A percentile compares a stretch with the other conserved stretches of the same genome.
Conservation (phyloP, 768 basidiomycete genomes). For the Lentinula detonsa region DNA sequence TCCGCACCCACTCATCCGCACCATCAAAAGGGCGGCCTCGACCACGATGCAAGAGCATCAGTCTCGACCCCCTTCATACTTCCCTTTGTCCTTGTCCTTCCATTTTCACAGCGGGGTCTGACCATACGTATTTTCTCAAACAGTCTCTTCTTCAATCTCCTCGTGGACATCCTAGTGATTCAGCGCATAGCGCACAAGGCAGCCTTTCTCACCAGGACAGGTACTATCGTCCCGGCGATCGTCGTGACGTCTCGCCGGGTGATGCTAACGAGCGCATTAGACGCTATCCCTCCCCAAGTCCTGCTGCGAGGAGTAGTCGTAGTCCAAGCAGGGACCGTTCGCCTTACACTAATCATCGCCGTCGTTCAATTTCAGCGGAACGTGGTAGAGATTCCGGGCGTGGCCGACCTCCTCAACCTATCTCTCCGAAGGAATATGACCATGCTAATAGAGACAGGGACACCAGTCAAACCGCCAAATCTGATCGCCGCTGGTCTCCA, state of each 20-base stretch:
- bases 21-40: not conserved
- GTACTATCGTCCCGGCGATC: constrained; percentile 33
- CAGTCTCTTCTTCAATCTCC: not conserved
- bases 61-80: not conserved
- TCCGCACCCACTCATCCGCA: not conserved
- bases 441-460: constrained; percentile 7
- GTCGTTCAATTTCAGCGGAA: not conserved
- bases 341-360: not conserved
- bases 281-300: not conserved
- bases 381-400: constrained; percentile 1
- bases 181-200: not conserved
- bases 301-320: constrained; percentile 6
- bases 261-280: not conserved
- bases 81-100: not conserved
- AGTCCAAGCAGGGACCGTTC: constrained; percentile 1
- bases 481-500: constrained; percentile 6
- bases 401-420: not conserved
- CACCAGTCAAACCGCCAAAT: not conserved
- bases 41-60: not conserved
- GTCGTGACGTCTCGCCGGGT: not conserved
- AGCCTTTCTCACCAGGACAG: constrained; percentile 33
- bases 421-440: not conserved
- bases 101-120: constrained; percentile 3
- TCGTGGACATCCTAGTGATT: not conserved
- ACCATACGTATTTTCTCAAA: constrained; percentile 3